Evolutionary conservation across 192 early-diverging fungal genomes (phyloP).

Genomic region (Coemansia sp.): DNA sequence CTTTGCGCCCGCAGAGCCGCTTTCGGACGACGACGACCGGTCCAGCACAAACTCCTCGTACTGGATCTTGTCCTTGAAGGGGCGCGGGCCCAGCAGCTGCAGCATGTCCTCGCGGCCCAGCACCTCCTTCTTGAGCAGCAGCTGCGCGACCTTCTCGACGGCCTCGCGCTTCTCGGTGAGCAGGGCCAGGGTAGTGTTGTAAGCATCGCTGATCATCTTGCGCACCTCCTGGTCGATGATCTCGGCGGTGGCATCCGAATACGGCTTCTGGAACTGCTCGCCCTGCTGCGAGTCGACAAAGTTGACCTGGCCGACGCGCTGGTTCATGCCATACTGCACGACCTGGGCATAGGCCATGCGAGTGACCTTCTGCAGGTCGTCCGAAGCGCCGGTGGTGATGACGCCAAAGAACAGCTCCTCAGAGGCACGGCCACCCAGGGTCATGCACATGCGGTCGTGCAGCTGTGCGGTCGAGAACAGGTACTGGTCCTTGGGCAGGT

Average conservation of each 20-base stretch:
- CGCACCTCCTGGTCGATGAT: slow-evolving; percentile 96
- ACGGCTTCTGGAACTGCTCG: slow-evolving; percentile 91
- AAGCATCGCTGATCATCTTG: slow-evolving; percentile 74
- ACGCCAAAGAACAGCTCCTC: slow-evolving; percentile 92
- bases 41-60: slow-evolving; percentile 65
- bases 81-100: slow-evolving; percentile 76
- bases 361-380: slow-evolving; percentile 97
- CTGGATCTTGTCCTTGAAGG: slow-evolving; percentile 69
- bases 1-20: neutral
- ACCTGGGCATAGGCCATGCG: slow-evolving; percentile 97
- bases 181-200: slow-evolving; percentile 76
- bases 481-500: slow-evolving; percentile 96
- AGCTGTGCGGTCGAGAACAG: slow-evolving; percentile 90
- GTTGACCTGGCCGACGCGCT: slow-evolving; percentile 79
- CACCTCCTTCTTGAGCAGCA: slow-evolving; percentile 96
- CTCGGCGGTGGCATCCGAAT: slow-evolving; percentile 88
- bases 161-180: slow-evolving; percentile 79
- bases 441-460: slow-evolving; percentile 90
- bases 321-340: slow-evolving; percentile 93
- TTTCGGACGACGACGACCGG: slow-evolving; percentile 25
- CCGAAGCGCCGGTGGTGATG: slow-evolving; percentile 96
- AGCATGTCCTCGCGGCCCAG: slow-evolving; percentile 96
- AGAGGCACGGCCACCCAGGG: slow-evolving; percentile 77
- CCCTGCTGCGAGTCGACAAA: slow-evolving; percentile 66
- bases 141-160: slow-evolving; percentile 89